Conservation (phyloP, 2,329 filamentous ascomycete genomes). For the Elsinoe necatrix region DNA sequence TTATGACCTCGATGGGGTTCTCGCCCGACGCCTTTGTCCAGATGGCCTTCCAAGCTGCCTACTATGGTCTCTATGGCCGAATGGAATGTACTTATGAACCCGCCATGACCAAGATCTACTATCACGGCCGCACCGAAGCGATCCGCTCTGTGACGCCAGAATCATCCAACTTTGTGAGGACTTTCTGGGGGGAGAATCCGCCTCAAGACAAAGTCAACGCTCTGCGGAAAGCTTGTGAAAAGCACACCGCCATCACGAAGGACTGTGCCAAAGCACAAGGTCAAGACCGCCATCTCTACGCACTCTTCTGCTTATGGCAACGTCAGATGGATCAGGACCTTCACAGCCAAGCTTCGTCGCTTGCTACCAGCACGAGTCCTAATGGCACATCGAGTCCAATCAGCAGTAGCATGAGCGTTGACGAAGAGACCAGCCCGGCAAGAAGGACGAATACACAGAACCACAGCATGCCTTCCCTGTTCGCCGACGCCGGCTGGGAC, state of each 20-base stretch:
- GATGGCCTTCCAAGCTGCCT: conserved; percentile 97
- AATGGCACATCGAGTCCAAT: conserved; percentile 47
- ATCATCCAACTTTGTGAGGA: conserved; percentile 78
- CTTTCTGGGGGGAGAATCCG: conserved; percentile 89
- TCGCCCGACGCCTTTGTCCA: conserved; percentile 96
- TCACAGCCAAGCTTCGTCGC: conserved; percentile 39
- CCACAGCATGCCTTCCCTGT: conserved; percentile 63
- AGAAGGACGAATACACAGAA: conserved; percentile 36
- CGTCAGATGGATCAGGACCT: conserved; percentile 58
- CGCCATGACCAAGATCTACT: conserved; percentile 92
- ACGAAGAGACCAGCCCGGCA: conserved; percentile 48
- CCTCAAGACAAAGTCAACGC: conserved; percentile 76
- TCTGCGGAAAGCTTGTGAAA: conserved; percentile 72
- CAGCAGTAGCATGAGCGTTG: conserved; percentile 43
- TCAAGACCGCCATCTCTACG: conserved; percentile 87
- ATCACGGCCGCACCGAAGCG: conserved; percentile 91
- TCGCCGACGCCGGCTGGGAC: conserved; percentile 86
- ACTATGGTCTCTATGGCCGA: conserved; percentile 90
- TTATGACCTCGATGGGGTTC: conserved; percentile 94
- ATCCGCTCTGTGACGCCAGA: conserved; percentile 78
- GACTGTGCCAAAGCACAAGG: conserved; percentile 85
- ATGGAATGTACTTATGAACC: conserved; percentile 96
- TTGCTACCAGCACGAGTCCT: conserved; percentile 39
- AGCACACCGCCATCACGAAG: conserved; percentile 69
- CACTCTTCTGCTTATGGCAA: conserved; percentile 92